A percentile compares a stretch with the other conserved stretches of the same genome.
Conservation (phyloP, 202 grass and related monocot species). For the Dendrocalamus latiflorus region DNA sequence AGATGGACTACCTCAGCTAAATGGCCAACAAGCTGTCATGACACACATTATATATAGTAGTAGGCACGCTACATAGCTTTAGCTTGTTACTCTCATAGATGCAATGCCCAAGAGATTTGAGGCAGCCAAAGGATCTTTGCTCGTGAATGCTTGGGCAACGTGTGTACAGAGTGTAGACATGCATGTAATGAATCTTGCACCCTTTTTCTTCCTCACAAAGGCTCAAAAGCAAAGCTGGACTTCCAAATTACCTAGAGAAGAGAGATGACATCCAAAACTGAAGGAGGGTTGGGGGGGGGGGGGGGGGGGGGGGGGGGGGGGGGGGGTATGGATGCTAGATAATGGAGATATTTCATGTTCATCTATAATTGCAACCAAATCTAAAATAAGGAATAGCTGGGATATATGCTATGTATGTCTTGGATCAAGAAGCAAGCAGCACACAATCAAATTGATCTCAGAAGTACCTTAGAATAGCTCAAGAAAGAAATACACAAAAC, state of each 20-base stretch:
- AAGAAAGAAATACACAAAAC: background rate
- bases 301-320: too few relatives aligned
- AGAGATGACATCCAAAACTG: too few relatives aligned
- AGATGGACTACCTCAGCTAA: constrained; percentile 9
- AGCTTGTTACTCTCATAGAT: constrained; percentile 17
- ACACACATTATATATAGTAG: background rate
- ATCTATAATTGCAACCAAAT: background rate
- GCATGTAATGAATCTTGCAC: background rate
- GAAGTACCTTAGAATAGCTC: background rate
- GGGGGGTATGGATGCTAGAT: background rate
- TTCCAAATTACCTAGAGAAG: too few relatives aligned
- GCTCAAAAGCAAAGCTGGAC: too few relatives aligned
- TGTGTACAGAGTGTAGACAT: background rate
- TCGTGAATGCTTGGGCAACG: background rate
- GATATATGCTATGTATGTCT: too few relatives aligned
- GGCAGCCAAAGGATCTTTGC: constrained; percentile 25
- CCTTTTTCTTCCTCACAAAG: background rate
- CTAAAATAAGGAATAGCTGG: background rate
- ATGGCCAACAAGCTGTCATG: constrained; percentile 18
- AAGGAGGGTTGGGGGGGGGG: too few relatives aligned
- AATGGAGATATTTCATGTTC: constrained; percentile 21
- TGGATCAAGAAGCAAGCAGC: constrained; percentile 16
- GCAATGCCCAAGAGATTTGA: constrained; percentile 13
- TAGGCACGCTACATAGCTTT: background rate
- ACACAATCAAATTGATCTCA: background rate